Evolutionary conservation across 495 filamentous ascomycete species (phyloP).

Genomic region (Elasticomyces elasticus): DNA sequence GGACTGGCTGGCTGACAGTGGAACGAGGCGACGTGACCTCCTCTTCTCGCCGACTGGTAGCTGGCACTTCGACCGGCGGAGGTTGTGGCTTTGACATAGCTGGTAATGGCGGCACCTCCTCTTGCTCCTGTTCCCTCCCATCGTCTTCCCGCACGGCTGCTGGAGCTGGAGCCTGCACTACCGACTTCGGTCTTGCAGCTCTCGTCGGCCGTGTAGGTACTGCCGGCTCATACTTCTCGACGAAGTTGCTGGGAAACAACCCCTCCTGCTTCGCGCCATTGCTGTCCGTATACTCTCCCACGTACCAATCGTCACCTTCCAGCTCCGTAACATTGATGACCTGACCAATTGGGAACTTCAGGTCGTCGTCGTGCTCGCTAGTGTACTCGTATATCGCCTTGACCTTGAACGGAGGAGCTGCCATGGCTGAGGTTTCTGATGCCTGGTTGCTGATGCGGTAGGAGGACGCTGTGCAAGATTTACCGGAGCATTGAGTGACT

Average conservation of each 20-base stretch:
- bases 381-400: conserved; percentile 88
- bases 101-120: conserved; percentile 22
- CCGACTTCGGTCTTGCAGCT: conserved; percentile 61
- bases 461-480: too few relatives aligned
- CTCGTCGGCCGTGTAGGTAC: conserved; percentile 78
- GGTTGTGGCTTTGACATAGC: conserved; percentile 28
- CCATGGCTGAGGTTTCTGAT: conserved; percentile 41
- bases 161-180: conserved; percentile 36
- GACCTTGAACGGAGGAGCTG: conserved; percentile 76
- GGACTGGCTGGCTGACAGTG: conserved; percentile 9
- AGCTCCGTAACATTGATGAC: conserved; percentile 85
- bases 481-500: not conserved
- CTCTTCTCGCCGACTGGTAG: conserved; percentile 5
- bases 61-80: conserved; percentile 22
- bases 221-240: conserved; percentile 85
- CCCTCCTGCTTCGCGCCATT: conserved; percentile 66
- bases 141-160: conserved; percentile 21
- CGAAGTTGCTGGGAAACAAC: conserved; percentile 94
- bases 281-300: conserved; percentile 75
- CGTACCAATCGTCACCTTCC: conserved; percentile 93
- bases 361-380: conserved; percentile 88
- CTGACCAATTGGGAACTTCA: conserved; percentile 74
- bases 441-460: not conserved
- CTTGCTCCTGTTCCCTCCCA: conserved; percentile 32
- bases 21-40: conserved; percentile 16